phyloP scores from a whole-genome alignment of 2,329 filamentous ascomycete species.

The Colletotrichum zoysiae region DNA sequence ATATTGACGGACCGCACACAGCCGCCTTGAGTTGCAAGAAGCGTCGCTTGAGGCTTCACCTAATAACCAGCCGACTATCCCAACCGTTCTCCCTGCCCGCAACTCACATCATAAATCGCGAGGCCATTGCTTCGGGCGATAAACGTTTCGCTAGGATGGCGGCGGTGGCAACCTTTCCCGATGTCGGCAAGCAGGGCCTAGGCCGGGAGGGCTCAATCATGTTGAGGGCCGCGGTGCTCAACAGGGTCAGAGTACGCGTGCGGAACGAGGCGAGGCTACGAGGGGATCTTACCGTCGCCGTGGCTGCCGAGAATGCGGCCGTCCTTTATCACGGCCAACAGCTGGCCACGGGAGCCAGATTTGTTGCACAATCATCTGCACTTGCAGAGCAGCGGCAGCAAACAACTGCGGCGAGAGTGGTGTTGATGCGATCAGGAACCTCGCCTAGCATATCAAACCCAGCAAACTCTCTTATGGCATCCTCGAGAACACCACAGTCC shows the following conservation, averaged over 20 bases:
- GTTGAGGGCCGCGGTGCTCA: slow-evolving; percentile 75
- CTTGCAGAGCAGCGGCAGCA: slow-evolving; percentile 22
- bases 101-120: slow-evolving; percentile 76
- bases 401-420: slow-evolving; percentile 22
- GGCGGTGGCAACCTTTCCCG: slow-evolving; percentile 50
- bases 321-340: slow-evolving; percentile 52
- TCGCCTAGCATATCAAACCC: not conserved
- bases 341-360: slow-evolving; percentile 50
- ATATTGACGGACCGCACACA: slow-evolving; percentile 71
- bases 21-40: slow-evolving; percentile 71
- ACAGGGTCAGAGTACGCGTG: slow-evolving; percentile 66
- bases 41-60: slow-evolving; percentile 70
- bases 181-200: slow-evolving; percentile 53
- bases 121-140: slow-evolving; percentile 59
- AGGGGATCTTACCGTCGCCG: slow-evolving; percentile 50
- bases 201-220: slow-evolving; percentile 65
- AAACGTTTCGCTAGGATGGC: slow-evolving; percentile 64
- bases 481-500: slow-evolving; percentile 12
- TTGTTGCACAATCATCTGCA: slow-evolving; percentile 44
- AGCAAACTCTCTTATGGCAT: not conserved
- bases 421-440: slow-evolving; percentile 25
- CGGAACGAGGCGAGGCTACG: slow-evolving; percentile 51
- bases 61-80: slow-evolving; percentile 79
- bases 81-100: slow-evolving; percentile 77
- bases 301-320: slow-evolving; percentile 50